phyloP scores from a whole-genome alignment of 805 yeast species.

The Lachancea fermentati region DNA sequence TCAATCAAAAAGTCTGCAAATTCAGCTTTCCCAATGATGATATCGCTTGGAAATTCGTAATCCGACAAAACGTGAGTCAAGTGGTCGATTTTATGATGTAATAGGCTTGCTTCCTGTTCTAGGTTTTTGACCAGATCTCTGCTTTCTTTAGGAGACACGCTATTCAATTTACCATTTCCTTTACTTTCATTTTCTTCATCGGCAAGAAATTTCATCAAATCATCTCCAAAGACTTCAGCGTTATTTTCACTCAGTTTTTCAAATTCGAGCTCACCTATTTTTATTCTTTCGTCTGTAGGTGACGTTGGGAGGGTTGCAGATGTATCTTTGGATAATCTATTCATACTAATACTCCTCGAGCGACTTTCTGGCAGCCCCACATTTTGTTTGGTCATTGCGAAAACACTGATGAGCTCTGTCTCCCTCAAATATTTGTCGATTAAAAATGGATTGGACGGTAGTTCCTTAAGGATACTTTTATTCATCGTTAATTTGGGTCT shows the following conservation, averaged over 20 bases:
- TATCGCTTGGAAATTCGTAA: slow-evolving; percentile 24
- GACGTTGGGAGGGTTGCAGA: slow-evolving; percentile 7
- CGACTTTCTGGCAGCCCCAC: slow-evolving; percentile 13
- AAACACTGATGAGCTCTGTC: slow-evolving; percentile 49
- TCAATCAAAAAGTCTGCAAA: slow-evolving; percentile 17
- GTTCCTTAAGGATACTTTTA: slow-evolving; percentile 46
- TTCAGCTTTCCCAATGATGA: slow-evolving; percentile 12
- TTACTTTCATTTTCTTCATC: slow-evolving; percentile 11
- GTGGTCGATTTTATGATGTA: slow-evolving; percentile 20
- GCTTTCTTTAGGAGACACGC: slow-evolving; percentile 1
- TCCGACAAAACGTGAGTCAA: slow-evolving; percentile 21
- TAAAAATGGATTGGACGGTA: slow-evolving; percentile 63
- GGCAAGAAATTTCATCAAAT: slow-evolving; percentile 20
- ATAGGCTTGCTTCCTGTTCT: slow-evolving; percentile 22
- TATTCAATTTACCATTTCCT: not conserved
- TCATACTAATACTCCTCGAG: slow-evolving; percentile 12
- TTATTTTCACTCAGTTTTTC: slow-evolving; percentile 30
- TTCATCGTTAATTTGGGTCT: slow-evolving; percentile 50
- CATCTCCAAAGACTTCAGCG: slow-evolving; percentile 29
- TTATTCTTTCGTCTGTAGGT: slow-evolving; percentile 7
- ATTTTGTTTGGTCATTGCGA: slow-evolving; percentile 25
- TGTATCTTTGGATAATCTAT: slow-evolving; percentile 12
- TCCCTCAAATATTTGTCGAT: slow-evolving; percentile 61
- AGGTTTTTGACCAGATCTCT: slow-evolving; percentile 15
- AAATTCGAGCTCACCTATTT: slow-evolving; percentile 30